A percentile compares a stretch with the other conserved stretches of the same genome.
Evolutionary conservation across 441 rosid genomes (phyloP).

Genomic region (Metrosideros polymorpha): DNA sequence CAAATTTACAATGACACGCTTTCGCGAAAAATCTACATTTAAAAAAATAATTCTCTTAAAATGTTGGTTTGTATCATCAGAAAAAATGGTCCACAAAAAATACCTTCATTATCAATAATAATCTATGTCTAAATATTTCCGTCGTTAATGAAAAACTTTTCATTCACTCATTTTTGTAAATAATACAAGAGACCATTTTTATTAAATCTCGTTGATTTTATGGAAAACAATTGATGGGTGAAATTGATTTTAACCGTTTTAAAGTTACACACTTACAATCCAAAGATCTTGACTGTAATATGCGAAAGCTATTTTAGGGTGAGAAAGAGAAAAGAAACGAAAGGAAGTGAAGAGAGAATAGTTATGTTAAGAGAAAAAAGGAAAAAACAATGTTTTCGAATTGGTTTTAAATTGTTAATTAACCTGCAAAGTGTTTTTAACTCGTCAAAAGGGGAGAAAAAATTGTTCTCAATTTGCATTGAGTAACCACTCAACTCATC

Average conservation of each 20-base stretch:
- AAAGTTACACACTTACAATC: neutral
- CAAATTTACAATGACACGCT: neutral
- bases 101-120: too few relatives aligned
- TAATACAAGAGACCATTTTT: too few relatives aligned
- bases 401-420: neutral
- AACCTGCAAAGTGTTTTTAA: neutral
- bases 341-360: neutral
- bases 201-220: too few relatives aligned
- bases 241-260: neutral
- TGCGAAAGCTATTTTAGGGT: neutral
- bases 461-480: neutral
- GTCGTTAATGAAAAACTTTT: too few relatives aligned
- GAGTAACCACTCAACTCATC: neutral
- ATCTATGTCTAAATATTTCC: too few relatives aligned
- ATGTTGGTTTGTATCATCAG: too few relatives aligned
- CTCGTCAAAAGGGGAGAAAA: accelerated
- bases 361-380: neutral
- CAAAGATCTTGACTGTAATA: neutral
- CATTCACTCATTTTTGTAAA: neutral
- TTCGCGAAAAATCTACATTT: too few relatives aligned
- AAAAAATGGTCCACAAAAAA: too few relatives aligned
- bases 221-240: too few relatives aligned
- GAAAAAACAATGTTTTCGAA: neutral
- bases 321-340: neutral
- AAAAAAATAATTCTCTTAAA: too few relatives aligned